Percentiles rank a stretch among this genome's conserved stretches.
Evolutionary conservation across 192 early-diverging fungal species (phyloP).

Genomic region (Backusella liffmaniae): DNA sequence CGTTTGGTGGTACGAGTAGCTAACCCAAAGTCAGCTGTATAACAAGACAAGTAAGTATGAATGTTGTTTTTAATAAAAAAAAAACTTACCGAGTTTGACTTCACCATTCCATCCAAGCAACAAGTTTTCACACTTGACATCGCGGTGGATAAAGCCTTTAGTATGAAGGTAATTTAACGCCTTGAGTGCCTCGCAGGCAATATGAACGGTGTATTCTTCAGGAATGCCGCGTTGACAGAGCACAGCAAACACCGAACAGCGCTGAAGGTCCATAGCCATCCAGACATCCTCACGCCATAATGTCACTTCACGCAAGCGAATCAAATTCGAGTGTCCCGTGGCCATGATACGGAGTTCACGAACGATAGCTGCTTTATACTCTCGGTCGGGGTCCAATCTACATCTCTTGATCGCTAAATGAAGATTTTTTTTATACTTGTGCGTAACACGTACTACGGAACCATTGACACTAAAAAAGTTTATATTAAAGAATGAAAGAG

Average conservation of each 20-base stretch:
- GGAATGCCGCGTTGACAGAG: conserved; percentile 39
- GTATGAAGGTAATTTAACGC: conserved; percentile 40
- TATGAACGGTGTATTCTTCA: conserved; percentile 38
- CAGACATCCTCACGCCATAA: conserved; percentile 39
- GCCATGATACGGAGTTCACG: conserved; percentile 41
- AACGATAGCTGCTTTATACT: conserved; percentile 38
- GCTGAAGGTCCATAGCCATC: conserved; percentile 42
- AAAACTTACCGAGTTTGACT: conserved; percentile 41
- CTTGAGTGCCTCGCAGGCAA: conserved; percentile 38
- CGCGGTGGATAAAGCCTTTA: conserved; percentile 44
- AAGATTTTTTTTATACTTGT: conserved; percentile 25
- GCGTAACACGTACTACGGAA: conserved; percentile 31
- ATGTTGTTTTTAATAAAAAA: neutral
- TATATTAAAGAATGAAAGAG: neutral
- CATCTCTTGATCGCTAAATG: conserved; percentile 42
- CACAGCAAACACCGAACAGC: conserved; percentile 39
- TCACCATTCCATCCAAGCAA: conserved; percentile 38
- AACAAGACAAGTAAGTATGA: neutral
- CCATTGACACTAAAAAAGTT: conserved; percentile 30
- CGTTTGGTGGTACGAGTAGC: conserved; percentile 33
- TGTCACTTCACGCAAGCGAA: conserved; percentile 35
- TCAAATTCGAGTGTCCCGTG: conserved; percentile 31
- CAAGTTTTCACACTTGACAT: conserved; percentile 49
- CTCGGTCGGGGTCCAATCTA: conserved; percentile 31
- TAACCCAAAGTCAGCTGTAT: conserved; percentile 40